phyloP scores from a whole-genome alignment of 345 rosid species.

The Passiflora organensis region DNA sequence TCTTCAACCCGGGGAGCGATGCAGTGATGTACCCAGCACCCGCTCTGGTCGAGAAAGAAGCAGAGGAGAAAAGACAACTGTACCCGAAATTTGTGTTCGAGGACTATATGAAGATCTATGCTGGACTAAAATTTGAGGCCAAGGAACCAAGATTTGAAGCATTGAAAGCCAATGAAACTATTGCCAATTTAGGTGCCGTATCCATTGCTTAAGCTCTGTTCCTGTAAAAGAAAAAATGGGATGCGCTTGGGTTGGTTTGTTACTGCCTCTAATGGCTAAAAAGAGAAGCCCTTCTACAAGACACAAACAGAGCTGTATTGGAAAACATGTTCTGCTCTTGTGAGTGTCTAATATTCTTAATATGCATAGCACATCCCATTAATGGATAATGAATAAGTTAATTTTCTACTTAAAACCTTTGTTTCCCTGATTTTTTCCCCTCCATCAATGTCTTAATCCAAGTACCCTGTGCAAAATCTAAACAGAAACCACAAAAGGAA shows the following conservation, averaged over 20 bases:
- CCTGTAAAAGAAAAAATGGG: too few species aligned
- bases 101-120: conserved; percentile 85
- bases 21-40: conserved; percentile 84
- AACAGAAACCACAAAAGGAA: too few species aligned
- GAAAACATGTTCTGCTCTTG: too few species aligned
- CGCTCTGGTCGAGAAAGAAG: conserved; percentile 47
- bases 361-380: not conserved
- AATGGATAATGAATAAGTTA: too few species aligned
- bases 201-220: too few species aligned
- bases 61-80: conserved; percentile 26
- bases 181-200: conserved; percentile 26
- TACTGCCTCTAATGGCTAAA: conserved; percentile 19
- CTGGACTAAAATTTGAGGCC: conserved; percentile 70
- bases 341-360: too few species aligned
- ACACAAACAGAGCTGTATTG: too few species aligned
- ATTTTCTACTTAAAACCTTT: not conserved
- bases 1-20: conserved; percentile 91
- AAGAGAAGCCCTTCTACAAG: too few species aligned
- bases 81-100: conserved; percentile 85
- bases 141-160: conserved; percentile 96
- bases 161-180: conserved; percentile 50
- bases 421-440: too few species aligned
- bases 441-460: not conserved
- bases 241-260: too few species aligned
- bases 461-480: too few species aligned